Evolutionary conservation across 805 yeast species (phyloP).

Genomic region (Ogataea paraovalis): DNA sequence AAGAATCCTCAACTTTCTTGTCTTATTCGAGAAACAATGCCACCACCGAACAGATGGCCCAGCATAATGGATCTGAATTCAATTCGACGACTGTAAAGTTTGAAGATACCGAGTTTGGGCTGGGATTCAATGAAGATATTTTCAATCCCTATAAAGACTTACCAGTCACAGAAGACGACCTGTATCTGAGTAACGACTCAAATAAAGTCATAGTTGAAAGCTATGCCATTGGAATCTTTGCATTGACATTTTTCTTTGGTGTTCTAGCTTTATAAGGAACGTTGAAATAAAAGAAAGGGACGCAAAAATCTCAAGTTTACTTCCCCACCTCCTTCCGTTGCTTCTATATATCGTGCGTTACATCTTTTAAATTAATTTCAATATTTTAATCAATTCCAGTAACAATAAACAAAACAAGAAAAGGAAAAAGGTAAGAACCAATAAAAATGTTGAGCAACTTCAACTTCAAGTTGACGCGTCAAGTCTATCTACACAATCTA

Average conservation of each 20-base stretch:
- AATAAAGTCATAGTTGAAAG: conserved; percentile 8
- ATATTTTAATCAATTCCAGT: too few species aligned
- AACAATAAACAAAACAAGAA: too few species aligned
- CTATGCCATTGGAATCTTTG: conserved; percentile 10
- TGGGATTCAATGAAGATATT: conserved; percentile 2
- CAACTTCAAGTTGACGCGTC: not conserved
- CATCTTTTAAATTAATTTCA: not conserved
- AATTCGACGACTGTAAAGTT: not conserved
- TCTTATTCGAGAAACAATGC: not conserved
- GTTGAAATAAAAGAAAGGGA: not conserved
- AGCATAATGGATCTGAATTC: not conserved
- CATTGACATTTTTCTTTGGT: conserved; percentile 14
- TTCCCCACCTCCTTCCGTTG: not conserved
- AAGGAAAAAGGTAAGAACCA: not conserved
- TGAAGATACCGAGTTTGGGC: not conserved
- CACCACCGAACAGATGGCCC: too few species aligned
- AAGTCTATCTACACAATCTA: not conserved
- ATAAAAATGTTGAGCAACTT: not conserved
- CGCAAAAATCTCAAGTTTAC: not conserved
- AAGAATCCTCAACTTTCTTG: not conserved
- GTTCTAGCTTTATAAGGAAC: conserved; percentile 11
- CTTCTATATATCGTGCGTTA: not conserved
- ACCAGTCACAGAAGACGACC: conserved; percentile 19
- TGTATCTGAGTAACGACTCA: conserved; percentile 19
- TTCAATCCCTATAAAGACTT: conserved; percentile 22